Conservation (phyloP, 2,329 filamentous ascomycete genomes). For the Stachybotrys echinatus region DNA sequence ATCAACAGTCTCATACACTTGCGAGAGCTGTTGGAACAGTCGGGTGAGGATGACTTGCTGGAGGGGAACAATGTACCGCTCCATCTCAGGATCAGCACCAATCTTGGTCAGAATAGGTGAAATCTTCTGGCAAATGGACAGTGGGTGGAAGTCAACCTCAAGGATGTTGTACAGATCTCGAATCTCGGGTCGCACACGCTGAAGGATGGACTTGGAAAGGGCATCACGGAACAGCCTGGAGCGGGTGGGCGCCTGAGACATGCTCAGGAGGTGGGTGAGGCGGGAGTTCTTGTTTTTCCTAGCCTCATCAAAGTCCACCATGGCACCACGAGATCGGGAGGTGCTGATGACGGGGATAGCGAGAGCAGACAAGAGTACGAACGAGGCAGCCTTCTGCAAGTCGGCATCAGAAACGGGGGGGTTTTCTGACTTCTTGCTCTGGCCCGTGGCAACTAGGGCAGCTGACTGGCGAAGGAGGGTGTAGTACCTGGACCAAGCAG, state of each 20-base stretch:
- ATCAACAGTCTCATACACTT: conserved; percentile 98
- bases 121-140: conserved; percentile 99
- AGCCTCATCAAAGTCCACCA: conserved; percentile 94
- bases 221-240: conserved; percentile 92
- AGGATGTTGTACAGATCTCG: conserved; percentile 97
- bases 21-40: conserved; percentile 96
- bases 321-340: conserved; percentile 86
- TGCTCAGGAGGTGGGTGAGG: conserved; percentile 90
- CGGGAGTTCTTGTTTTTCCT: conserved; percentile 99
- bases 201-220: conserved; percentile 87
- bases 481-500: conserved; percentile 96
- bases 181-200: conserved; percentile 90
- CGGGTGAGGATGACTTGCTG: conserved; percentile 98
- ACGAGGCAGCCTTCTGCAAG: conserved; percentile 90
- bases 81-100: conserved; percentile 89
- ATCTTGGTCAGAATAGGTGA: conserved; percentile 94
- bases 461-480: conserved; percentile 90
- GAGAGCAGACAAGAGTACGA: conserved; percentile 88
- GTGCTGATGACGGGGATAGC: conserved; percentile 99
- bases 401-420: conserved; percentile 84
- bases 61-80: conserved; percentile 90
- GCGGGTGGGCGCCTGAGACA: conserved; percentile 84
- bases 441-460: conserved; percentile 73
- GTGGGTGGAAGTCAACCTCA: conserved; percentile 97
- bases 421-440: conserved; percentile 91